These are phyloP conservation scores for Sporothrix pseudoabietina DNA, from an alignment of 2,329 filamentous ascomycete species.

Conservation along the genomic window DNA sequence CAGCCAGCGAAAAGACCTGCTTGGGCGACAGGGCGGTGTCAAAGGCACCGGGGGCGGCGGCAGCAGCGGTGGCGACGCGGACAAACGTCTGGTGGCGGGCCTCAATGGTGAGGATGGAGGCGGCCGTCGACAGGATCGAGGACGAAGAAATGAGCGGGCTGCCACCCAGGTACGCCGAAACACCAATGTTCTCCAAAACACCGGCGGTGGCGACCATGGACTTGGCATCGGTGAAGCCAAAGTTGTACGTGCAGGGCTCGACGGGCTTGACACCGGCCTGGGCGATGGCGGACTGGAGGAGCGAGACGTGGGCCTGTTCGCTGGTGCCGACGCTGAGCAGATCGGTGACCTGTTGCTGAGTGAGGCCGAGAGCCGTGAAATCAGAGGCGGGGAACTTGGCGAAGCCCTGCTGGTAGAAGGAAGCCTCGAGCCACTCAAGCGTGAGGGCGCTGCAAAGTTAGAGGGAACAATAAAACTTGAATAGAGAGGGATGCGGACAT, in stretches of 20 bases:
- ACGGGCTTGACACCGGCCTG: conserved; percentile 66
- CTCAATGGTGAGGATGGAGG: conserved; percentile 72
- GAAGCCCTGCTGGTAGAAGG: conserved; percentile 73
- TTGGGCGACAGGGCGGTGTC: conserved; percentile 69
- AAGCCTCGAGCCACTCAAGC: conserved; percentile 72
- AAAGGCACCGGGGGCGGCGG: conserved; percentile 68
- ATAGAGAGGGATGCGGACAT: conserved; percentile 38
- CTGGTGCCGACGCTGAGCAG: conserved; percentile 64
- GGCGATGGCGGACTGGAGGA: conserved; percentile 62
- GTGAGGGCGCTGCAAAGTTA: conserved; percentile 61
- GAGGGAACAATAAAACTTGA: neutral
- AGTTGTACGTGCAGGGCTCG: conserved; percentile 71
- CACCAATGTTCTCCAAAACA: conserved; percentile 71
- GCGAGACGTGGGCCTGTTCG: conserved; percentile 64
- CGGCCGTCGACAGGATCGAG: conserved; percentile 66
- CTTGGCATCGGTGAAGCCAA: conserved; percentile 65
- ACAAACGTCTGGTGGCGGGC: conserved; percentile 74
- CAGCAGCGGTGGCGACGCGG: conserved; percentile 58
- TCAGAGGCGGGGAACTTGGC: conserved; percentile 64
- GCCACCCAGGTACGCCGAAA: conserved; percentile 73
- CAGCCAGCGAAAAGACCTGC: conserved; percentile 72
- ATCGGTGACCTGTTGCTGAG: conserved; percentile 57
- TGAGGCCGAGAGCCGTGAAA: conserved; percentile 65
- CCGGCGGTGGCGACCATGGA: conserved; percentile 70
- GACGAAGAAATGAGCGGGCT: conserved; percentile 64